Evolutionary conservation across 257 asterid species (phyloP), one percentile per base, ranked within the genome.

Genomic region (Schizonepeta tenuifolia): DNA sequence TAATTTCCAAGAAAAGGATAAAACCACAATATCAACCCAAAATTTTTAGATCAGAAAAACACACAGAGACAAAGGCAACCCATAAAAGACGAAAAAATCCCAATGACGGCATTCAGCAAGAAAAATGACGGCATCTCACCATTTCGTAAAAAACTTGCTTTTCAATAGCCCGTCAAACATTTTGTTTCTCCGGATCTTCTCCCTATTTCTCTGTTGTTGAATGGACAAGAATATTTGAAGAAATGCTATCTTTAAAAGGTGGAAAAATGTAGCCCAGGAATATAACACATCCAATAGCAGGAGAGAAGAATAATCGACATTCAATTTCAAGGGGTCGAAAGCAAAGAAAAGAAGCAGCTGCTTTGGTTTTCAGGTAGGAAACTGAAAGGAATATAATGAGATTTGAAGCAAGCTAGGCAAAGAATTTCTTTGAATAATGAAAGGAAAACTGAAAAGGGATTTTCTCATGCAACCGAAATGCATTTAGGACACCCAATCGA

Each of bases 141-240:
- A 78, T 89, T 85, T 93, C 55, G 83, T 15, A 43, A 55, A 82
- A 72, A 93, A 91, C 77, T 85, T 89, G 89, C 93, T 88, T 73
- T 89, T 89, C 79, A 83, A 59, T 63, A 86, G 71, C 55, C 80
- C 78, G 54, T 86, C 89, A 50, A 91, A 83, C 97, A 91, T 89
- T 53, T 84, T 85, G 43, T 26, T 12, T 69, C 21, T 63, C 26
- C 31, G 4, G 9, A 3, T n/a, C 21, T 7, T n/a, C 9, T 4
- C 21, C 6, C 56, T 24, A 17, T 41, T 17, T 49, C 22, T 59
- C 14, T 49, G 5, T 43, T 22, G 40, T 44, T 60, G 54, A 75
- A 65, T 14, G 69, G 24, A 40, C 41, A 67, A 74, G 72, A 70
- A 36, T 13, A 59, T 24, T 63, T 67, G 50, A 76, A 36, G 72